Evolutionary conservation across 805 yeast species (phyloP).

Genomic region (Kuraishia cidri): DNA sequence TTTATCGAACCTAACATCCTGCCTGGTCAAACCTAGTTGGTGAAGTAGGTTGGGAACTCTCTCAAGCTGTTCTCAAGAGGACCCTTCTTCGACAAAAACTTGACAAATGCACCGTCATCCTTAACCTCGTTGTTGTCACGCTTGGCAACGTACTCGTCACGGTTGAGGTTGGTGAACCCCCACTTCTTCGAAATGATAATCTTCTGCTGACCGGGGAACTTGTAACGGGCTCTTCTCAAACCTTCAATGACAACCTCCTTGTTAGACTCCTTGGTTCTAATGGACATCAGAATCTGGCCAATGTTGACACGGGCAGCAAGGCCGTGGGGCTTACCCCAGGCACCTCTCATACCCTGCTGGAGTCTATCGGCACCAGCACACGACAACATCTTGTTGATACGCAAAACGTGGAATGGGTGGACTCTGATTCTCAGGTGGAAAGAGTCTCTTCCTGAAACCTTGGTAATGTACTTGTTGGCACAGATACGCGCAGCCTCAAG

Average conservation of each 20-base stretch:
- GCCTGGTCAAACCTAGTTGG: conserved; percentile 26
- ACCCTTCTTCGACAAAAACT: conserved; percentile 97
- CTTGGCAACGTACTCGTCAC: conserved; percentile 91
- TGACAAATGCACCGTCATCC: conserved; percentile 99
- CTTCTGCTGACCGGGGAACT: conserved; percentile 99
- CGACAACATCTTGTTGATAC: conserved; percentile 99
- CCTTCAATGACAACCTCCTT: conserved; percentile 97
- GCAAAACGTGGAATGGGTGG: conserved; percentile 99
- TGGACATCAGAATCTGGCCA: conserved; percentile 97
- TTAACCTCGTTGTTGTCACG: conserved; percentile 97
- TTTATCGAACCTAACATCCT: too few relatives aligned
- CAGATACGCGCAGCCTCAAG: conserved; percentile 99
- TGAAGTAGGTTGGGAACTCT: conserved; percentile 90
- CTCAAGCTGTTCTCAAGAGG: conserved; percentile 83
- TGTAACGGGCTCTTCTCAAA: conserved; percentile 99
- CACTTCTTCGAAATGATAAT: conserved; percentile 99
- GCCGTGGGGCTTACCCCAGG: conserved; percentile 99
- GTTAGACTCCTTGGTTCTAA: conserved; percentile 97
- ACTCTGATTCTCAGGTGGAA: conserved; percentile 99
- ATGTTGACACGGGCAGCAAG: conserved; percentile 98
- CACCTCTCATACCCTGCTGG: conserved; percentile 99
- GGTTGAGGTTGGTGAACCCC: conserved; percentile 99
- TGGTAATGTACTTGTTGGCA: conserved; percentile 99
- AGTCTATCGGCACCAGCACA: conserved; percentile 99
- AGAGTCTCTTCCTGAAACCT: conserved; percentile 95